A percentile compares a stretch with the other conserved stretches of the same genome.
These are phyloP conservation scores for Talaromyces sp. DNA, from an alignment of 2,329 filamentous ascomycete genomes.

Conservation along the genomic window DNA sequence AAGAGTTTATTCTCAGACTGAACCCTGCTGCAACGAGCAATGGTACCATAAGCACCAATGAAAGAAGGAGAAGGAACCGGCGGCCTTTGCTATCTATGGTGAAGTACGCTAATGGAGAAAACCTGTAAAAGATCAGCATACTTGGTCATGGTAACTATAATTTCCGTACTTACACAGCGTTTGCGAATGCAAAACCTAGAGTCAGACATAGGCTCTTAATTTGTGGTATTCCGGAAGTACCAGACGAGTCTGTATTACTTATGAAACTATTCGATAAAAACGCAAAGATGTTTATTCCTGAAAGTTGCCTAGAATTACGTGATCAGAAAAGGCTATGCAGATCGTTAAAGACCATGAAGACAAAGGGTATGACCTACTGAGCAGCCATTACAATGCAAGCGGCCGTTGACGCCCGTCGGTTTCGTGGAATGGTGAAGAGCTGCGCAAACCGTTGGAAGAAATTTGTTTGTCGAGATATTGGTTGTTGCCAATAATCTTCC, in stretches of 20 bases:
- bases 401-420: conserved; percentile 19
- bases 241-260: background rate
- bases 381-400: conserved; percentile 18
- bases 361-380: conserved; percentile 8
- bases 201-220: conserved; percentile 20
- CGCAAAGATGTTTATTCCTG: conserved; percentile 23
- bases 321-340: background rate
- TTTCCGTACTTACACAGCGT: conserved; percentile 17
- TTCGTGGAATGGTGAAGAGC: conserved; percentile 20
- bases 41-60: conserved; percentile 21
- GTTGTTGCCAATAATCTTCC: background rate
- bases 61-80: conserved; percentile 20
- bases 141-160: background rate
- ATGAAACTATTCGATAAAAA: conserved; percentile 19
- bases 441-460: conserved; percentile 18
- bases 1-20: conserved; percentile 15
- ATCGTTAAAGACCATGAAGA: background rate
- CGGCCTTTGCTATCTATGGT: conserved; percentile 21
- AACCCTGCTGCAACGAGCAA: conserved; percentile 20
- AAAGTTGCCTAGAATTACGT: conserved; percentile 10
- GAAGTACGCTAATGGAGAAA: conserved; percentile 20
- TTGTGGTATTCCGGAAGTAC: background rate
- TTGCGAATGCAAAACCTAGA: conserved; percentile 20
- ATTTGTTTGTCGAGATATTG: conserved; percentile 12
- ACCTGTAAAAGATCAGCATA: conserved; percentile 10